These are phyloP conservation scores for Ampelomyces quisqualis DNA, from an alignment of 2,329 filamentous ascomycete genomes.

Conservation along the genomic window DNA sequence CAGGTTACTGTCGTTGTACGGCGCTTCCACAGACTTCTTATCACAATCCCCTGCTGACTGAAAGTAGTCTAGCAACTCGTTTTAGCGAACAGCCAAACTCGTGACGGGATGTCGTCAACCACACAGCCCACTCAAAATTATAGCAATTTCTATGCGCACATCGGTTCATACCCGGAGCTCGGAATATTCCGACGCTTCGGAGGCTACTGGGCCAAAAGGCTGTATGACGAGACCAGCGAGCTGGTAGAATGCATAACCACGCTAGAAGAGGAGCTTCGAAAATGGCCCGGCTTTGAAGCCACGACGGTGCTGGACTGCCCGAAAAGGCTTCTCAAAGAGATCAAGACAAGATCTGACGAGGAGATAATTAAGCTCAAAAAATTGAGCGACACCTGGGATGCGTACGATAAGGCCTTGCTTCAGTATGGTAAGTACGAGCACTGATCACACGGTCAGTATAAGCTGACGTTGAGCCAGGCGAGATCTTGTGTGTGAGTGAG, in stretches of 20 bases:
- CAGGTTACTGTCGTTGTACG: too few relatives aligned
- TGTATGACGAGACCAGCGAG: slow-evolving; percentile 10
- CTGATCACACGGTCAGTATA: background rate
- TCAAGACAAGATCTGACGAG: background rate
- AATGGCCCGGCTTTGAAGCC: background rate
- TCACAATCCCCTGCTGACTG: too few relatives aligned
- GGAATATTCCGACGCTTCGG: slow-evolving; percentile 7
- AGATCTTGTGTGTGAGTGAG: slow-evolving; percentile 8
- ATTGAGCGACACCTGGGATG: slow-evolving; percentile 1
- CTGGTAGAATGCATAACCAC: background rate
- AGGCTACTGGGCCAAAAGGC: slow-evolving; percentile 7
- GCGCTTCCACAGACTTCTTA: too few relatives aligned
- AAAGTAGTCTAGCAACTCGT: too few relatives aligned
- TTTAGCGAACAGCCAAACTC: too few relatives aligned
- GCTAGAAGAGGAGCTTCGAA: slow-evolving; percentile 3
- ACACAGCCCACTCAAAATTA: background rate
- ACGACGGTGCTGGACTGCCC: slow-evolving; percentile 7
- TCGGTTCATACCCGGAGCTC: slow-evolving; percentile 4
- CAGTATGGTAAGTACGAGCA: slow-evolving; percentile 5
- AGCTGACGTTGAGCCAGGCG: too few relatives aligned
- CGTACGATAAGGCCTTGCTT: slow-evolving; percentile 4
- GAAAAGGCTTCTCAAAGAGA: background rate
- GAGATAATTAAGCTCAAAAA: background rate
- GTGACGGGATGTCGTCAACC: background rate
- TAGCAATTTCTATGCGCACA: slow-evolving; percentile 5